Base-by-base conservation (phyloP, 1,284 basidiomycete species). In the Papiliotrema fonsecae region DNA sequence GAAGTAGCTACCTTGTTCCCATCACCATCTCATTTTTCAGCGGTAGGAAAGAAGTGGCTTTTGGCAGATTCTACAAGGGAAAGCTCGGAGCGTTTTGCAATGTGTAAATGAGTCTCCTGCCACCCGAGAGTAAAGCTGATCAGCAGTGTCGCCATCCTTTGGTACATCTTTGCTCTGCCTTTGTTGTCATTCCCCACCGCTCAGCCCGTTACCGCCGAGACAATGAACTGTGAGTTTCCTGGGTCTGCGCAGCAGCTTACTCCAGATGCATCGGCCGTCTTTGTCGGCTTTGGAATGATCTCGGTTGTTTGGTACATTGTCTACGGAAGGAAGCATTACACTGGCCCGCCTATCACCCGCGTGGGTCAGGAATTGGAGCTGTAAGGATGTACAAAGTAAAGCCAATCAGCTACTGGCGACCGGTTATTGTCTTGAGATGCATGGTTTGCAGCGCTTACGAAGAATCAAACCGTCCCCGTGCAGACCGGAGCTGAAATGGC, bases 221-320 rank as follows among this genome's bases (percentile, higher is more conserved):
- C 53, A 27, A 64, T 67, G 58, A 67, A 67, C 57, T 67, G 58
- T 56, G 26, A 49, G 58, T 47, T 13, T 2, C 25, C 27, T 7
- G 5, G 7, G 38, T 35, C 6, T 30, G n/a, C 13, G 24, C 22
- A 9, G 18, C 3, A 35, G 32, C 26, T 24, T 10, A 38, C 19
- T 22, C 2, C 6, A 59, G 59, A 81, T 54, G 81, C 77, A 6
- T 82, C 80, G 21, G 80, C 79, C 4, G 81, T 83, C 22, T 83
- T 83, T 51, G 76, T 82, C 28, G 81, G 79, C 2, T 83, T 83
- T 55, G 78, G 69, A 4, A 55, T 66, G 7, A 75, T 83, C 39
- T 81, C 79, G 45, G 77, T 75, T 0, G 66, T 74, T n/a, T 83
- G 81, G 81, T 83, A 83, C 56, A 47, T 77, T 37, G 74, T 80